These are phyloP conservation scores for Malassezia brasiliensis DNA, from an alignment of 1,284 basidiomycete genomes.

Conservation along the genomic window DNA sequence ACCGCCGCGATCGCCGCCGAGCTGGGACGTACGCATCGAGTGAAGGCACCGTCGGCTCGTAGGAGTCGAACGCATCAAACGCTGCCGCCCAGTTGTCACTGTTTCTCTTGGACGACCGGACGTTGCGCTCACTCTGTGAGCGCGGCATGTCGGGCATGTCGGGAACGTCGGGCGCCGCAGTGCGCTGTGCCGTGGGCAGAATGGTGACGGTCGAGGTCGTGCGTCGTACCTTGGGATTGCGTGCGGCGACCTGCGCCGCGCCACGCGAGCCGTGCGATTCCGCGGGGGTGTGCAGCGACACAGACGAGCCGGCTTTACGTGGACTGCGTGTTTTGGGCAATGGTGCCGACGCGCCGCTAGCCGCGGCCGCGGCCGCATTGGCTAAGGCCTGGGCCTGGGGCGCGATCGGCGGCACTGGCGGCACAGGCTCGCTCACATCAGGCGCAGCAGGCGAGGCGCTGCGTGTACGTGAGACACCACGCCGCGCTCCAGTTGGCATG, in stretches of 20 bases:
- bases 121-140: not conserved
- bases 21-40: not conserved
- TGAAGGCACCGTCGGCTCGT: conserved; percentile 1
- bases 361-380: not conserved
- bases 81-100: conserved; percentile 6
- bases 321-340: not conserved
- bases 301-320: not conserved
- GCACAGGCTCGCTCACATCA: not conserved
- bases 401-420: conserved; percentile 2
- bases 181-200: conserved; percentile 1
- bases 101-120: not conserved
- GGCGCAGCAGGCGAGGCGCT: not conserved
- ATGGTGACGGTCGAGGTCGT: conserved; percentile 16
- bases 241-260: not conserved
- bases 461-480: not conserved
- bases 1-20: not conserved
- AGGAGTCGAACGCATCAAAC: conserved; percentile 10
- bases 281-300: not conserved
- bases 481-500: too few species aligned
- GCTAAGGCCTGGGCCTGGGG: conserved; percentile 1
- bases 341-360: not conserved
- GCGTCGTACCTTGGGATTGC: conserved; percentile 6
- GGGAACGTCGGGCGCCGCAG: not conserved
- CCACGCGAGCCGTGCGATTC: not conserved
- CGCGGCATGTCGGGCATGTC: not conserved